phyloP scores from a whole-genome alignment of 2,329 filamentous ascomycete species.

The Neurospora sp. region DNA sequence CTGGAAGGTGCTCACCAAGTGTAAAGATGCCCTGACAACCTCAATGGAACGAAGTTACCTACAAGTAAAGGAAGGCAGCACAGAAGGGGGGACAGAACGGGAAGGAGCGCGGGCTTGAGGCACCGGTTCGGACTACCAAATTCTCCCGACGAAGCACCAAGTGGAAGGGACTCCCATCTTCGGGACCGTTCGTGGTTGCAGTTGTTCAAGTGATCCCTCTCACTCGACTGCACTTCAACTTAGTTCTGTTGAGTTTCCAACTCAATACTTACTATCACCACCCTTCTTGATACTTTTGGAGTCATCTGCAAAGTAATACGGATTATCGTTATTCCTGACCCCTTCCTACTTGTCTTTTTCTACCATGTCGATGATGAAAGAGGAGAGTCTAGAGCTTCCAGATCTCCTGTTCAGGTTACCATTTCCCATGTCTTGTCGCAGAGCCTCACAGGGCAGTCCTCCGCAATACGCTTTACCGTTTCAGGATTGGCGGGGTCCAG shows the following conservation, averaged over 20 bases:
- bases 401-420: not conserved
- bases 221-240: not conserved
- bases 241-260: not conserved
- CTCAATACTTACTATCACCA: too few species aligned
- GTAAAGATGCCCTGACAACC: not conserved
- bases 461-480: constrained; percentile 5
- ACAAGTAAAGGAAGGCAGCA: constrained; percentile 3
- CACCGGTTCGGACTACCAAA: not conserved
- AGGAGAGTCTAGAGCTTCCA: not conserved
- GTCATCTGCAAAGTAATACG: too few species aligned
- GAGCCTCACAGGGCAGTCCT: constrained; percentile 5
- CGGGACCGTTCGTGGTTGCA: not conserved
- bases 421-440: constrained; percentile 2
- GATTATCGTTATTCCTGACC: too few species aligned
- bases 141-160: not conserved
- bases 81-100: not conserved
- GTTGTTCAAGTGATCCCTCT: not conserved
- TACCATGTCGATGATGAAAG: not conserved
- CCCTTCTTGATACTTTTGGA: too few species aligned
- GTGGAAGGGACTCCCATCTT: not conserved
- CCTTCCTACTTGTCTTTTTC: too few species aligned
- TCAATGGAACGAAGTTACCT: not conserved
- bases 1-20: not conserved
- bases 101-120: not conserved
- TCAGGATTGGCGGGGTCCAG: not conserved